Evolutionary conservation across 2,329 filamentous ascomycete species (phyloP), one percentile per base, ranked within the genome.

Genomic region (Fonsecaea multimorphosa): DNA sequence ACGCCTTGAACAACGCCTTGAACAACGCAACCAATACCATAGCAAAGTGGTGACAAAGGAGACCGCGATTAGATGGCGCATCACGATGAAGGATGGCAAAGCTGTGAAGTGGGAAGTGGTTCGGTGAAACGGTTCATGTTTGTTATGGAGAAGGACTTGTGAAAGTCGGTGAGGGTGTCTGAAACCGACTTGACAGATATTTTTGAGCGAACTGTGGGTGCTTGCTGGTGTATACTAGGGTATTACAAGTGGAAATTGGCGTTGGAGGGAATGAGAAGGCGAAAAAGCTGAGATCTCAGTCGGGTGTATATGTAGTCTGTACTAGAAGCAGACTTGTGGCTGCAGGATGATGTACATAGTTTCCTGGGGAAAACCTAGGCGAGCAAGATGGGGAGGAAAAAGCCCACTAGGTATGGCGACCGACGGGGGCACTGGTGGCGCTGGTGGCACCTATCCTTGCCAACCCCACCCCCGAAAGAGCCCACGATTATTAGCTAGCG

Each of bases 61-160:
- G 3, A 63, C 44, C 7, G 64, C 61, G 12, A 67, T 61, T 2
- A 27, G 44, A 12, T 52, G 64, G 32, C 64, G 64, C 3, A 57
- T 67, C 56, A 63, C 55, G 24, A 22, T 67, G 49, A 63, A 46
- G 38, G 57, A 63, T 36, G 64, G 64, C 16, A 64, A 57, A 46
- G 64, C 64, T 22, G 51, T 67, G 16, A 63, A 53, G 31, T 61
- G 51, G 9, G 55, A 67, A 32, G 61, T 67, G 19, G 32, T 67
- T 40, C 51, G 49, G n/a, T 67, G 55, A 64, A 24, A 2, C 44
- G 11, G 14, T 19, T 24, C 22, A 24, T 24, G 19, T 22, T 9
- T 12, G 44, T 19, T 4, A 12, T 14, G 24, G 19, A 49, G 44
- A 49, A 22, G 16, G 22, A 11, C 19, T 24, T 12, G 8, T 12